Conservation (phyloP, 1,139 yeast species). For the Starmera stellimalicola region DNA sequence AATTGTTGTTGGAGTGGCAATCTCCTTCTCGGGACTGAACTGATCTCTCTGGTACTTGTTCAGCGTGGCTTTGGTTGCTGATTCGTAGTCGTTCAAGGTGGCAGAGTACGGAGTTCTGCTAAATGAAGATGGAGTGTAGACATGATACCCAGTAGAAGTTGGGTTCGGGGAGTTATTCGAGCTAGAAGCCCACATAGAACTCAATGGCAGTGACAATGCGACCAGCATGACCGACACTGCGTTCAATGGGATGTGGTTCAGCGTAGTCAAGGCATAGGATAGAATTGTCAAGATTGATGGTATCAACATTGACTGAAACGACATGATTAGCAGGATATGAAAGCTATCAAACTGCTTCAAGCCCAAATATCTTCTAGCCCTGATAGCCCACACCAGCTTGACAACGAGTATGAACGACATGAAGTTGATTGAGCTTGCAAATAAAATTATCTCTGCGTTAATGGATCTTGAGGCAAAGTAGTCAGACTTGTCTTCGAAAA, state of each 20-base stretch:
- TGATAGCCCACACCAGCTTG: constrained; percentile 60
- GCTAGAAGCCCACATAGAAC: constrained; percentile 82
- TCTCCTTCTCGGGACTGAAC: constrained; percentile 14
- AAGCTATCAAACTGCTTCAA: constrained; percentile 72
- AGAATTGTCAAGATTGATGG: constrained; percentile 64
- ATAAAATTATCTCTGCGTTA: constrained; percentile 49
- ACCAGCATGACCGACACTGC: constrained; percentile 36
- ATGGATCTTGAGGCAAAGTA: constrained; percentile 24
- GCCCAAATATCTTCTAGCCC: constrained; percentile 67
- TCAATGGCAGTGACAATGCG: constrained; percentile 66
- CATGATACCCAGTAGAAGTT: constrained; percentile 16
- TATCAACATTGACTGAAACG: constrained; percentile 69
- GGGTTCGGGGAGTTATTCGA: constrained; percentile 36
- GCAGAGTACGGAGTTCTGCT: constrained; percentile 12
- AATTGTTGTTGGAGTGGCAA: constrained; percentile 21
- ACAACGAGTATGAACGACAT: constrained; percentile 48
- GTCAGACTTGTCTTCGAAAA: constrained; percentile 17
- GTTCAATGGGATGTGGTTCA: constrained; percentile 23
- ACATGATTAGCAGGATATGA: constrained; percentile 72
- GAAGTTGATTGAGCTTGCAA: constrained; percentile 58
- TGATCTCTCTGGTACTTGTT: background rate
- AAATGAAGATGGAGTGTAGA: constrained; percentile 8
- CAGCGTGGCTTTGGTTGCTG: constrained; percentile 4
- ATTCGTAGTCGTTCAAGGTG: constrained; percentile 2
- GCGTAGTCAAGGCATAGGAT: constrained; percentile 29